Percentiles rank a stretch among this genome's conserved stretches.
Evolutionary conservation across 371 early-diverging fungal genomes (phyloP).

Genomic region (Circinella minor): DNA sequence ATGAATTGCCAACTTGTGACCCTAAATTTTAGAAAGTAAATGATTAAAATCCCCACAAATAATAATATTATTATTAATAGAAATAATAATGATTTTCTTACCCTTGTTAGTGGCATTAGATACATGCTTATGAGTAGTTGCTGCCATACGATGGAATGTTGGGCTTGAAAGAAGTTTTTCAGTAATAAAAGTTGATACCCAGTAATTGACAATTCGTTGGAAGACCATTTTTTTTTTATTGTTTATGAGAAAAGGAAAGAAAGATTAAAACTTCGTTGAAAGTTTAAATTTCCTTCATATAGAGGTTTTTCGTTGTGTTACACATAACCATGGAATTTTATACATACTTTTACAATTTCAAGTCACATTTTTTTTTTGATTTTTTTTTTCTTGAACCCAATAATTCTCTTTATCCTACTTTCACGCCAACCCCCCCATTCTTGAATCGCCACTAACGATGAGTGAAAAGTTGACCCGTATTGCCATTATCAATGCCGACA

Average conservation of each 20-base stretch:
- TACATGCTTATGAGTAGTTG: constrained; percentile 58
- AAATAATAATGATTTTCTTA: constrained; percentile 10
- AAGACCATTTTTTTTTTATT: constrained; percentile 35
- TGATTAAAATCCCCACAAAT: no score
- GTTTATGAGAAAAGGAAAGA: not conserved
- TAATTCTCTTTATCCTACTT: not conserved
- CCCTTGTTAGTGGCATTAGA: constrained; percentile 48
- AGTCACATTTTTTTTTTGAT: constrained; percentile 7
- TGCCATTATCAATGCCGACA: constrained; percentile 97
- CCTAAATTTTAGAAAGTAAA: constrained; percentile 21
- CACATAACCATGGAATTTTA: no score
- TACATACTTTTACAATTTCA: not conserved
- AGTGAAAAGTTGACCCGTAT: constrained; percentile 86
- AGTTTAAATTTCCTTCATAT: no score
- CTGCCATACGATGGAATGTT: constrained; percentile 51
- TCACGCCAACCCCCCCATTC: constrained; percentile 7
- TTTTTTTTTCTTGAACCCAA: not conserved
- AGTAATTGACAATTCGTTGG: constrained; percentile 53
- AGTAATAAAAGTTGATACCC: constrained; percentile 53
- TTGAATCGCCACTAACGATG: constrained; percentile 41
- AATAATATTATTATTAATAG: not conserved
- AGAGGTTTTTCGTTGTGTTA: no score
- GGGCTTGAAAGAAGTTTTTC: constrained; percentile 54
- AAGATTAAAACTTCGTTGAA: no score
- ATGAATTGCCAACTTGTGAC: constrained; percentile 34